Conservation (phyloP, 257 asterid genomes). For the Capsicum rhomboideum region DNA sequence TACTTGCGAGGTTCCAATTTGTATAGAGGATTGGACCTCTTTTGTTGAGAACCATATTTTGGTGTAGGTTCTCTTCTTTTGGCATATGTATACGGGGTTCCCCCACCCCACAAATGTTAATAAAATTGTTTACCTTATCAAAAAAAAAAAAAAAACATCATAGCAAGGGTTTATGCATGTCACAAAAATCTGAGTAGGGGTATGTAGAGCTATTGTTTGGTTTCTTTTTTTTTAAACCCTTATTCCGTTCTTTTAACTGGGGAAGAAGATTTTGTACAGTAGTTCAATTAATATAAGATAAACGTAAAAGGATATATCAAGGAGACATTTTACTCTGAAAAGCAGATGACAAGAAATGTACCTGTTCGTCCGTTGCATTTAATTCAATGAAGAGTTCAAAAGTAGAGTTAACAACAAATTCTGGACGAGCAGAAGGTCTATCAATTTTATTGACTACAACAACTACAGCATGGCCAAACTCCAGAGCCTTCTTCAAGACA, state of each 20-base stretch:
- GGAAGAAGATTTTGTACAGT: background rate
- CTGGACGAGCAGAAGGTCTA: constrained; percentile 96
- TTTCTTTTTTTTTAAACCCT: background rate
- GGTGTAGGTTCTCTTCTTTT: too few species aligned
- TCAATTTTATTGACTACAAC: constrained; percentile 97
- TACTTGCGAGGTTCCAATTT: too few species aligned
- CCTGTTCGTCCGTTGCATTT: constrained; percentile 98
- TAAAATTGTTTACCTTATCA: too few species aligned
- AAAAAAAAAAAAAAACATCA: background rate
- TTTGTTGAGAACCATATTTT: too few species aligned
- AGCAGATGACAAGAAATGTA: constrained; percentile 9
- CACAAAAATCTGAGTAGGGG: background rate
- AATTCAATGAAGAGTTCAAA: constrained; percentile 93
- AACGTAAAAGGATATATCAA: background rate
- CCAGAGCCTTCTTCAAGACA: constrained; percentile 98
- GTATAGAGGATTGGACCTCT: too few species aligned
- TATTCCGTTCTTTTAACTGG: background rate
- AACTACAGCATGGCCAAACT: constrained; percentile 92
- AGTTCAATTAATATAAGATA: background rate
- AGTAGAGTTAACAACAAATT: constrained; percentile 84
- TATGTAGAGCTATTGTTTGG: background rate
- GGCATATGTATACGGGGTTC: too few species aligned
- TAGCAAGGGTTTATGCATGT: background rate
- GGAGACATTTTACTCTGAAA: background rate
- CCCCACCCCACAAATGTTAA: too few species aligned